A percentile compares a stretch with the other conserved stretches of the same genome.
These are phyloP conservation scores for Trichoderma virens DNA, from an alignment of 495 filamentous ascomycete genomes.

Conservation along the genomic window DNA sequence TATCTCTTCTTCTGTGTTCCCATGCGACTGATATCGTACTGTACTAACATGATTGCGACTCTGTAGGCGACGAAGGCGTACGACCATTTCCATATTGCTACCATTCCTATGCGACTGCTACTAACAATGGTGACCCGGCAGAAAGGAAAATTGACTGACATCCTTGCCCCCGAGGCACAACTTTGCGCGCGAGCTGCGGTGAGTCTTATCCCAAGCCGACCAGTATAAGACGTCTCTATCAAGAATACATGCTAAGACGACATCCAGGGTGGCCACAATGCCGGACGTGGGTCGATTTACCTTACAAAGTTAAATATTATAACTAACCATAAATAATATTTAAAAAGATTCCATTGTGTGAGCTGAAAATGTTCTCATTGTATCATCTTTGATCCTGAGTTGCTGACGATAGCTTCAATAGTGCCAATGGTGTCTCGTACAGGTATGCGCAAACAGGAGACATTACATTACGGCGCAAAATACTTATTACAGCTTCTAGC, in stretches of 20 bases:
- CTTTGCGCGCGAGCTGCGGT: constrained; percentile 32
- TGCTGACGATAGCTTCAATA: constrained; percentile 13
- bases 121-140: not conserved
- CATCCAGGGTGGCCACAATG: constrained; percentile 49
- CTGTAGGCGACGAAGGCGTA: not conserved
- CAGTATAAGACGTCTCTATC: not conserved
- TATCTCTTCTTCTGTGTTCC: not conserved
- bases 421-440: constrained; percentile 30
- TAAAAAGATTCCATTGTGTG: constrained; percentile 18
- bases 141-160: constrained; percentile 26
- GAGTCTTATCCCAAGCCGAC: constrained; percentile 12
- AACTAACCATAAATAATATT: constrained; percentile 56
- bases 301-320: no score
- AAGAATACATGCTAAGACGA: constrained; percentile 41
- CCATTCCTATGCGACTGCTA: not conserved
- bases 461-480: constrained; percentile 32
- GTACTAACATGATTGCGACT: not conserved
- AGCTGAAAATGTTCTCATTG: not conserved
- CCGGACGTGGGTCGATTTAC: no score
- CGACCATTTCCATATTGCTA: not conserved
- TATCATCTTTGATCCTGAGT: constrained; percentile 43
- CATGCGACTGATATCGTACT: not conserved
- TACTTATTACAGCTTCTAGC: constrained; percentile 14
- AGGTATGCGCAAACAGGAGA: constrained; percentile 48
- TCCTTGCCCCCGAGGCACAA: constrained; percentile 31